Evolutionary conservation across 2,329 filamentous ascomycete genomes (phyloP).

Genomic region (Metarhizium brunneum): DNA sequence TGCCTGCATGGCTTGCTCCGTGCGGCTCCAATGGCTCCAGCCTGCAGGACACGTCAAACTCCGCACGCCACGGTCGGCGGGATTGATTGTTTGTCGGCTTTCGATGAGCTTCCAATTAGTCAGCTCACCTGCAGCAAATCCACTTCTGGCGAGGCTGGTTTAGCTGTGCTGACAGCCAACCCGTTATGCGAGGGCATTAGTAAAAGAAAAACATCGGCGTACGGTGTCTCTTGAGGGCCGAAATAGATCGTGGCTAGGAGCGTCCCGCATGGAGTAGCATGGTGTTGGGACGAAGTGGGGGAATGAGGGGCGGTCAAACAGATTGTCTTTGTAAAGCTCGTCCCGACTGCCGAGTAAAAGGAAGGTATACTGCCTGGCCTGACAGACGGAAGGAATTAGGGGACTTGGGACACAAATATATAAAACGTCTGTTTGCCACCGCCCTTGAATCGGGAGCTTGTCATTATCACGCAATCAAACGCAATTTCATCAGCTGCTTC

Average conservation of each 20-base stretch:
- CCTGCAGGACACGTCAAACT: neutral
- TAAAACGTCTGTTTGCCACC: constrained; percentile 1
- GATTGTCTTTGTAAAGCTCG: neutral
- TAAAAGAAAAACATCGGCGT: no score
- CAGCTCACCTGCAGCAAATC: neutral
- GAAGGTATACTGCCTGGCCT: neutral
- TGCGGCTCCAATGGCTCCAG: neutral
- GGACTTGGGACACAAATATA: neutral
- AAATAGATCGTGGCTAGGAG: neutral
- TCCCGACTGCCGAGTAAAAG: neutral
- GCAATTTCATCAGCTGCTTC: neutral
- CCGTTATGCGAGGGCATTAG: neutral
- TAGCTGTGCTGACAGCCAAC: no score
- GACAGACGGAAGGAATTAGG: neutral
- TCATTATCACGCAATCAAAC: neutral
- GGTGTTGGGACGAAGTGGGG: neutral
- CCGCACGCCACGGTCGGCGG: neutral
- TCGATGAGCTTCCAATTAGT: constrained; percentile 3
- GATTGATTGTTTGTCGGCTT: neutral
- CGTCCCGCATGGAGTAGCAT: neutral
- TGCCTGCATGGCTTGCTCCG: neutral
- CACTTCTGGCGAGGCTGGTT: neutral
- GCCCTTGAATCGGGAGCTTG: neutral
- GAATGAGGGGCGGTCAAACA: neutral
- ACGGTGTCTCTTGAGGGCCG: neutral